These are phyloP conservation scores for Crithidia expoeki DNA, from an alignment of 208 protist species.

Conservation along the genomic window DNA sequence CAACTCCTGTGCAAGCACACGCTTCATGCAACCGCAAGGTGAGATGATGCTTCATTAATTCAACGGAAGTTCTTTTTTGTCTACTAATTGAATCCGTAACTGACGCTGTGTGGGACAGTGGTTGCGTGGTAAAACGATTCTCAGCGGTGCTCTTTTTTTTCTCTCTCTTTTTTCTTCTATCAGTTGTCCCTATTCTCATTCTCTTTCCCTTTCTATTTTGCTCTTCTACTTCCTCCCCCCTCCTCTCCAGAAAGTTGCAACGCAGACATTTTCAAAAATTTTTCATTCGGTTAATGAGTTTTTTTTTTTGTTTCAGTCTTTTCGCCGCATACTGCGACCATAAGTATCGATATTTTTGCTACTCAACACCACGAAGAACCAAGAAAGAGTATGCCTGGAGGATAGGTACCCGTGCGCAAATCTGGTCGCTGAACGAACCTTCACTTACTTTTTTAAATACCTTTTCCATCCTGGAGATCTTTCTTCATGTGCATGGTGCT, in stretches of 20 bases:
- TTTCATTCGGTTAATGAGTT: not conserved
- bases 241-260: not conserved
- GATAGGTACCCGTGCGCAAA: too few species aligned
- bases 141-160: not conserved
- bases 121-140: not conserved
- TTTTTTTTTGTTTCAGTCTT: too few species aligned
- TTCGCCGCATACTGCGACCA: too few species aligned
- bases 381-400: too few species aligned
- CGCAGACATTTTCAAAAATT: not conserved
- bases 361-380: too few species aligned
- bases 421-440: too few species aligned
- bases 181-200: constrained; percentile 6
- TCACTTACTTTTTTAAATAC: too few species aligned
- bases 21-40: constrained; percentile 12
- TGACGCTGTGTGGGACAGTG: too few species aligned
- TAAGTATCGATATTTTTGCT: too few species aligned
- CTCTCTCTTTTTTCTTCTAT: not conserved
- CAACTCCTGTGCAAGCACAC: not conserved
- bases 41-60: constrained; percentile 16
- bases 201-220: constrained; percentile 1
- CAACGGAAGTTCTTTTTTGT: constrained; percentile 4
- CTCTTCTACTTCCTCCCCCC: not conserved
- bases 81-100: too few species aligned
- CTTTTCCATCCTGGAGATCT: too few species aligned
- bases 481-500: too few species aligned